Conservation (phyloP, 2,329 filamentous ascomycete genomes). For the Immersiporthe knoxdaviesiana region DNA sequence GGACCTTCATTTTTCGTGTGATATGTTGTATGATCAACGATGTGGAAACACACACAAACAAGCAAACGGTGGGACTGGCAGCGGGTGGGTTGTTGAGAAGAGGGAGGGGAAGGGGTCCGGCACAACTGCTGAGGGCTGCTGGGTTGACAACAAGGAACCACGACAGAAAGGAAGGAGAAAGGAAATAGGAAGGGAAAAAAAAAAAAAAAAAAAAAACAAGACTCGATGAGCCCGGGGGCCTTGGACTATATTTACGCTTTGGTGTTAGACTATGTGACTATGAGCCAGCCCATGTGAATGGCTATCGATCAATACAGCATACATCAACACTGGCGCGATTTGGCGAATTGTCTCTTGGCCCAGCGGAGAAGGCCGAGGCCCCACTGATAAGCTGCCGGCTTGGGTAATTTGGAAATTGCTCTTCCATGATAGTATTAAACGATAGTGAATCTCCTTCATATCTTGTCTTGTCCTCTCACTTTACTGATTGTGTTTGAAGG, state of each 20-base stretch:
- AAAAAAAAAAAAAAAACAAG: neutral
- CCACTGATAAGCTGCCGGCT: constrained; percentile 18
- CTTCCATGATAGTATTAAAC: neutral
- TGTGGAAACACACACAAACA: neutral
- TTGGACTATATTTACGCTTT: neutral
- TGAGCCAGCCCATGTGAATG: neutral
- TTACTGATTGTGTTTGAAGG: neutral
- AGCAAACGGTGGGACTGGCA: neutral
- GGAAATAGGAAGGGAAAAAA: neutral
- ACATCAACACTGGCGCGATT: neutral
- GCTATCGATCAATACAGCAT: neutral
- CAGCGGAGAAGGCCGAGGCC: neutral
- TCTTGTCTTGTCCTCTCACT: neutral
- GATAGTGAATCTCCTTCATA: constrained; percentile 1
- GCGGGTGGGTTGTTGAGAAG: neutral
- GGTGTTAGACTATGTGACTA: neutral
- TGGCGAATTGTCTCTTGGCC: neutral
- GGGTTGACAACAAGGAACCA: neutral
- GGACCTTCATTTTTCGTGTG: constrained; percentile 25
- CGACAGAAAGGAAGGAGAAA: neutral
- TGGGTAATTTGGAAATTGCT: neutral
- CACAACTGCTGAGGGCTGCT: neutral
- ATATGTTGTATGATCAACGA: neutral
- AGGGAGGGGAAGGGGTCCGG: neutral
- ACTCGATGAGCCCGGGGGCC: neutral